A percentile compares a stretch with the other conserved stretches of the same genome.
Evolutionary conservation across 2,329 filamentous ascomycete species (phyloP).

Genomic region (Cylindrodendrum hubeiense): DNA sequence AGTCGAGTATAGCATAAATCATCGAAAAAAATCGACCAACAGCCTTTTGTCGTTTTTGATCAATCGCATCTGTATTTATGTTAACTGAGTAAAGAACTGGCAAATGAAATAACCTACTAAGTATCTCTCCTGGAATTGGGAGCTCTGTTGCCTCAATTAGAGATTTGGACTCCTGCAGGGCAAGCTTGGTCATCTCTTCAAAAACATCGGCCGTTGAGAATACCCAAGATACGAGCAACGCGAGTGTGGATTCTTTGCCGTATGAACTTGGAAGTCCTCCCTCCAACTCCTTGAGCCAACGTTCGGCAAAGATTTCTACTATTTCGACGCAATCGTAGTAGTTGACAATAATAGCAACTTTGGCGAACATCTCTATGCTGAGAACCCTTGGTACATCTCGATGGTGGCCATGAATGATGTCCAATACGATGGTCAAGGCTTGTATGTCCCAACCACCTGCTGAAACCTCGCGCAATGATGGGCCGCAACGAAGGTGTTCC

Average conservation of each 20-base stretch:
- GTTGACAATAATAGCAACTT: slow-evolving; percentile 46
- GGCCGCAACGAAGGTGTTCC: slow-evolving; percentile 9
- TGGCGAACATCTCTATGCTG: slow-evolving; percentile 39
- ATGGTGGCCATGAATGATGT: slow-evolving; percentile 45
- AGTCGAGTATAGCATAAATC: slow-evolving; percentile 6
- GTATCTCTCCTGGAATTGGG: slow-evolving; percentile 1
- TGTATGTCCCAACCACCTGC: slow-evolving; percentile 43
- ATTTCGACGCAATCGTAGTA: slow-evolving; percentile 47
- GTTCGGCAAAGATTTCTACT: slow-evolving; percentile 24
- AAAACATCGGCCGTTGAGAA: slow-evolving; percentile 22
- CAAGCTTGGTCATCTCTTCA: slow-evolving; percentile 9
- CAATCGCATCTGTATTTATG: slow-evolving; percentile 2
- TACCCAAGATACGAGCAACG: slow-evolving; percentile 30
- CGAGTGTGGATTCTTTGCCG: slow-evolving; percentile 18
- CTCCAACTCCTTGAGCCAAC: slow-evolving; percentile 25
- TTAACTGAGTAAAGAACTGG: neutral
- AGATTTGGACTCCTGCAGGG: slow-evolving; percentile 14
- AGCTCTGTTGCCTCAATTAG: slow-evolving; percentile 8
- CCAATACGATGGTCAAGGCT: slow-evolving; percentile 45
- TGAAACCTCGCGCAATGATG: slow-evolving; percentile 22
- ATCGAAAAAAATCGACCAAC: neutral
- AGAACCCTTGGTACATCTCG: slow-evolving; percentile 36
- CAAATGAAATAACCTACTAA: slow-evolving; percentile 6
- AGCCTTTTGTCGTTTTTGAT: neutral
- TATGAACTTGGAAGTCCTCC: neutral